phyloP scores from a whole-genome alignment of 2,329 filamentous ascomycete genomes.

The Microcyclosporella mali region DNA sequence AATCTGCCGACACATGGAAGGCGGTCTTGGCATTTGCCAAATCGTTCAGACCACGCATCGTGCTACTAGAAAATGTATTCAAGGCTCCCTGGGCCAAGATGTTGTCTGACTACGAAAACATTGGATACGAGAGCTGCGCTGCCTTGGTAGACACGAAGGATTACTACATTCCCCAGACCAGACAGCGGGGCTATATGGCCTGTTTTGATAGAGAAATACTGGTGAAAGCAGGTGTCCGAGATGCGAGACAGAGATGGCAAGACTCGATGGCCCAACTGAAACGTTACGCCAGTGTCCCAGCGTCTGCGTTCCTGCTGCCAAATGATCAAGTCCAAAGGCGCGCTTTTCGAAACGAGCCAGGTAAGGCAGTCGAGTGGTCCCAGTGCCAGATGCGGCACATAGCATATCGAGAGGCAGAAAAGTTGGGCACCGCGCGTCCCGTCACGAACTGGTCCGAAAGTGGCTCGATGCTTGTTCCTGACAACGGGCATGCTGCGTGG shows the following conservation, averaged over 20 bases:
- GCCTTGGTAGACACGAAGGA: slow-evolving; percentile 60
- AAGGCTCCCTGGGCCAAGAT: slow-evolving; percentile 53
- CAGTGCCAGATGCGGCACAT: slow-evolving; percentile 56
- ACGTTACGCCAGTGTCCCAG: slow-evolving; percentile 55
- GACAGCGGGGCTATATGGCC: slow-evolving; percentile 42
- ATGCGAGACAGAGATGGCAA: slow-evolving; percentile 37
- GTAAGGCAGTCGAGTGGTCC: slow-evolving; percentile 42
- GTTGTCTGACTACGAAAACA: slow-evolving; percentile 37
- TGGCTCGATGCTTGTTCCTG: slow-evolving; percentile 48
- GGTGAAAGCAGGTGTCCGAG: background rate
- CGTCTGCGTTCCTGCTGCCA: slow-evolving; percentile 56
- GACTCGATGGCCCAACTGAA: slow-evolving; percentile 43
- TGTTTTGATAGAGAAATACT: slow-evolving; percentile 33
- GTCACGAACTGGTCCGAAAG: slow-evolving; percentile 56
- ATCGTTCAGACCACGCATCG: slow-evolving; percentile 52
- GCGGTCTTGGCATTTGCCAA: slow-evolving; percentile 54
- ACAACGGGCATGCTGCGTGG: slow-evolving; percentile 51
- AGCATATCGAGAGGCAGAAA: slow-evolving; percentile 44
- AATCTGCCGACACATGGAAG: slow-evolving; percentile 61
- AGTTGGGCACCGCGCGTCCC: slow-evolving; percentile 51
- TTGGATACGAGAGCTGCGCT: slow-evolving; percentile 52
- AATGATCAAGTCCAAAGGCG: slow-evolving; percentile 40
- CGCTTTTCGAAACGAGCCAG: slow-evolving; percentile 14
- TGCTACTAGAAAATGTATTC: slow-evolving; percentile 67
- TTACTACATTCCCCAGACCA: slow-evolving; percentile 62